Percentiles rank a stretch among this genome's conserved stretches.
phyloP scores from a whole-genome alignment of 352 stramenopile genomes.

The Pythium dissimile region DNA sequence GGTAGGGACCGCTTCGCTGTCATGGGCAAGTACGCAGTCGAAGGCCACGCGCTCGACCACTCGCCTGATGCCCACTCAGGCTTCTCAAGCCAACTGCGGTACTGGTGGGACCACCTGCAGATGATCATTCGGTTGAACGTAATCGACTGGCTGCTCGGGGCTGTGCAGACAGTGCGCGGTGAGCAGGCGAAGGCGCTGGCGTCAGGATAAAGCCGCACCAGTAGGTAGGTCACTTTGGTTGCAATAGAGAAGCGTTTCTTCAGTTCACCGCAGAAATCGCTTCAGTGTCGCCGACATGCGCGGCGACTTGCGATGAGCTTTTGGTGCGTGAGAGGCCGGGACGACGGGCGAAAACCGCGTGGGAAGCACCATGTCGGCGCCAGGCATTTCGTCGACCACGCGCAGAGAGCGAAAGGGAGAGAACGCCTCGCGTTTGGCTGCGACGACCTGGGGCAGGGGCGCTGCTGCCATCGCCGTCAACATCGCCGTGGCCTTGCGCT shows the following conservation, averaged over 20 bases:
- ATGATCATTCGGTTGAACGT: conserved; percentile 57
- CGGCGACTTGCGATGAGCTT: conserved; percentile 19
- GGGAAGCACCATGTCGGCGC: background rate
- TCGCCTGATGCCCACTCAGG: background rate
- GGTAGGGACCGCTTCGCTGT: conserved; percentile 68
- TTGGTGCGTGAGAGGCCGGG: conserved; percentile 5
- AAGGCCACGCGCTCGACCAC: conserved; percentile 55
- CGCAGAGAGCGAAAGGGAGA: conserved; percentile 11
- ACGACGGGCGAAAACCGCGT: conserved; percentile 5
- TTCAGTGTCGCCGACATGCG: conserved; percentile 22
- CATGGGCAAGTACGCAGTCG: conserved; percentile 70
- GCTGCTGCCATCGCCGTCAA: background rate
- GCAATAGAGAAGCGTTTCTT: too few species aligned
- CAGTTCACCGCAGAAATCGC: conserved; percentile 23
- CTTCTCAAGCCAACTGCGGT: conserved; percentile 20
- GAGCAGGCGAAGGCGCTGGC: conserved; percentile 11
- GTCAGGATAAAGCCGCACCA: conserved; percentile 16
- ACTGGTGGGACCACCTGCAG: conserved; percentile 68
- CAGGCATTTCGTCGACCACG: conserved; percentile 17
- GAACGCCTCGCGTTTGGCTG: conserved; percentile 8
- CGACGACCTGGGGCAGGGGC: background rate
- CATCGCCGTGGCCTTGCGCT: conserved; percentile 11
- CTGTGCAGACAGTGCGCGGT: conserved; percentile 36
- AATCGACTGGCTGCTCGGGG: conserved; percentile 48
- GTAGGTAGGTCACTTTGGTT: background rate